phyloP scores from a whole-genome alignment of 345 rosid genomes.

The Trapa bicornis region DNA sequence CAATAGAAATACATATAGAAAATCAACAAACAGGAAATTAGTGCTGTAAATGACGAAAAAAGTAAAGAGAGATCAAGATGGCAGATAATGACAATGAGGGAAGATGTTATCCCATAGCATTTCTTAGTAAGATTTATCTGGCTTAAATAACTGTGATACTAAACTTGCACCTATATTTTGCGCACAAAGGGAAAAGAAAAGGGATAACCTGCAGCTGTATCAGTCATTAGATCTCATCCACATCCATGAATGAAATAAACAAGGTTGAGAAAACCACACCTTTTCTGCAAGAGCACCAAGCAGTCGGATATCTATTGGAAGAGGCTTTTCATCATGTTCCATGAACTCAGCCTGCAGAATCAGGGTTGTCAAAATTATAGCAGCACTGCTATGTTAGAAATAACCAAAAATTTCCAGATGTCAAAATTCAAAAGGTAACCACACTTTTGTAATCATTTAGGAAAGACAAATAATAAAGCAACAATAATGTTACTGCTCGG shows the following conservation, averaged over 20 bases:
- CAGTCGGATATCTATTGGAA: conserved; percentile 95
- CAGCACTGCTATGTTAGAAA: neutral
- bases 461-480: too few relatives aligned
- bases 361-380: conserved; percentile 1
- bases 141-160: neutral
- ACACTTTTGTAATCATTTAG: too few relatives aligned
- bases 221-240: neutral
- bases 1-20: neutral
- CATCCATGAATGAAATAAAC: neutral
- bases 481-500: neutral
- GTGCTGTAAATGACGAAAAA: neutral
- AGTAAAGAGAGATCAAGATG: neutral
- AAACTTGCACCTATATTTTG: neutral
- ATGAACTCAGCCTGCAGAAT: conserved; percentile 88
- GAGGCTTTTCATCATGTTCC: conserved; percentile 98
- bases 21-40: neutral
- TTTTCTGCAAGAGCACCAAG: conserved; percentile 99
- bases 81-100: neutral
- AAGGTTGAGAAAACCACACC: conserved; percentile 25
- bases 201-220: neutral
- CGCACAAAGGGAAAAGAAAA: neutral
- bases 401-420: neutral
- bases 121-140: neutral
- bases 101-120: neutral
- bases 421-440: too few relatives aligned